A percentile compares a stretch with the other conserved stretches of the same genome.
Evolutionary conservation across 2,329 filamentous ascomycete genomes (phyloP).

Genomic region (Colletotrichum sp.): DNA sequence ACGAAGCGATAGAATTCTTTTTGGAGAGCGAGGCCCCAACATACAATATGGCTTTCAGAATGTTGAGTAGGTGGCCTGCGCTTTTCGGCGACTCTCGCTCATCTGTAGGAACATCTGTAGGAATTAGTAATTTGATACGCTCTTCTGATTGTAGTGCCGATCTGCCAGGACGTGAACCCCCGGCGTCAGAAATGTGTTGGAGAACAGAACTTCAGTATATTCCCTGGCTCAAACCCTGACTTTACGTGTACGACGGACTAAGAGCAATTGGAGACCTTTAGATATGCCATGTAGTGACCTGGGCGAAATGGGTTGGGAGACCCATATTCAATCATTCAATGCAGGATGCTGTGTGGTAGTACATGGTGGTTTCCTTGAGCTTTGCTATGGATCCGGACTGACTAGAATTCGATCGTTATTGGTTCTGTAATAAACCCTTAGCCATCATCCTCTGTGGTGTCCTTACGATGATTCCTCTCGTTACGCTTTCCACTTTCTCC

Average conservation of each 20-base stretch:
- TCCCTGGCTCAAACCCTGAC: fast-evolving
- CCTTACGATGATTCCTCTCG: background rate
- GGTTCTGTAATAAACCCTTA: fast-evolving
- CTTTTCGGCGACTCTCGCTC: background rate
- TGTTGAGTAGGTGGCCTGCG: background rate
- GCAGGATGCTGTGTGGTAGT: background rate
- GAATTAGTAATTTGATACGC: background rate
- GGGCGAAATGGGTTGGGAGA: too few species aligned
- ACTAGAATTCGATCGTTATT: fast-evolving
- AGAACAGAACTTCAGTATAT: background rate
- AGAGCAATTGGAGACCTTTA: too few species aligned
- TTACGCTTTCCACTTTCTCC: fast-evolving
- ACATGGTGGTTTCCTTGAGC: background rate
- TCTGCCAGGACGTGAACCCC: background rate
- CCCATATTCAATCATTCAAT: background rate
- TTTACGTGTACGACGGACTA: background rate
- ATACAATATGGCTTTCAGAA: background rate
- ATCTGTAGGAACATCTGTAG: background rate
- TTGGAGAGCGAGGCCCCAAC: background rate
- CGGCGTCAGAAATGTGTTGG: background rate
- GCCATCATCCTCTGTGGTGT: background rate
- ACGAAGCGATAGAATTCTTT: background rate
- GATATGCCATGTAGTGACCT: too few species aligned
- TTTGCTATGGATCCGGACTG: background rate
- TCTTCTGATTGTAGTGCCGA: background rate